A percentile compares a stretch with the other conserved stretches of the same genome.
Conservation (phyloP, 2,329 filamentous ascomycete genomes). For the Aspergillus viridinutans region DNA sequence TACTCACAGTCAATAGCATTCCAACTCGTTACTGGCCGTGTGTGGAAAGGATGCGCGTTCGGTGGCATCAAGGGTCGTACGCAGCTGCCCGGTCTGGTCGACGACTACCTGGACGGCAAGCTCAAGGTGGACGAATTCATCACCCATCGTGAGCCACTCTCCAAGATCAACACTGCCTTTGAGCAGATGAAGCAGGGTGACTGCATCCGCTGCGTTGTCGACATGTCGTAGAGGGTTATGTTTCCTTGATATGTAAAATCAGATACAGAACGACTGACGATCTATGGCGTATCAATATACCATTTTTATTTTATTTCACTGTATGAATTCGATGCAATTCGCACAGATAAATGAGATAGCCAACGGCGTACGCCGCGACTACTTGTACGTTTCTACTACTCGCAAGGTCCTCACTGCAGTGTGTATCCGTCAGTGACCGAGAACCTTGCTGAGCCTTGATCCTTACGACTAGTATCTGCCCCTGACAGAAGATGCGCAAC, state of each 20-base stretch:
- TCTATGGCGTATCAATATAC: background rate
- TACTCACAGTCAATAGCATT: conserved; percentile 60
- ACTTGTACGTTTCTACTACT: background rate
- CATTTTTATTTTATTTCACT: background rate
- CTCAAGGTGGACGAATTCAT: conserved; percentile 99
- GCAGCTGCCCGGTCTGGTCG: conserved; percentile 80
- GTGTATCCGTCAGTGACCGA: background rate
- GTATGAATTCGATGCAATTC: too few relatives aligned
- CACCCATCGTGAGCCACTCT: conserved; percentile 82
- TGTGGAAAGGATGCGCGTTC: conserved; percentile 97
- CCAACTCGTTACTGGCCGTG: conserved; percentile 95
- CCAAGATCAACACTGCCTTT: conserved; percentile 84
- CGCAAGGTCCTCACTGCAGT: background rate
- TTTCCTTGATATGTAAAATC: background rate
- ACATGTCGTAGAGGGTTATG: conserved; percentile 45
- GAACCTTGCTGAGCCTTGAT: background rate
- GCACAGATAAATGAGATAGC: too few relatives aligned
- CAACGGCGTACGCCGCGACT: too few relatives aligned
- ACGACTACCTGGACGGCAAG: conserved; percentile 81
- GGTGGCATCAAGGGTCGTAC: conserved; percentile 96
- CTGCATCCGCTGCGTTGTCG: conserved; percentile 92
- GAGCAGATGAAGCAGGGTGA: conserved; percentile 93
- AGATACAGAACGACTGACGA: conserved; percentile 5
- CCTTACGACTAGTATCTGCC: too few relatives aligned
- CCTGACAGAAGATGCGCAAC: too few relatives aligned